Base-by-base conservation (phyloP, 257 asterid genomes). In the Nicotiana noctiflora region DNA sequence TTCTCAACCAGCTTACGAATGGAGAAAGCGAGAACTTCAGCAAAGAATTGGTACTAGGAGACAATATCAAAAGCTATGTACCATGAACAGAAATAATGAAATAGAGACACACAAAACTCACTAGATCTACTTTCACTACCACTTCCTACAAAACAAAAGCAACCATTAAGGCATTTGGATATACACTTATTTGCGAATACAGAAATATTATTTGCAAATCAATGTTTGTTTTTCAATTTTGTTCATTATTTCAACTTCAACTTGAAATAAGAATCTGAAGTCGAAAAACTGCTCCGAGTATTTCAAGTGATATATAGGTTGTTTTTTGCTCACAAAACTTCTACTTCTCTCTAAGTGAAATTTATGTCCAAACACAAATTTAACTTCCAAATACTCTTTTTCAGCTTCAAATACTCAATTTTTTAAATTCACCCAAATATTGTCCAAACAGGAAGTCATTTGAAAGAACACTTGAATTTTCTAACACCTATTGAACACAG, bases 121-220 rank as follows among this genome's bases (percentile, higher is more conserved):
- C 59, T 44, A 14, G 59, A 72, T 72, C 40, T 21, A 23, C 25
- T 56, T 56, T 72, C 37, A 72, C 60, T 46, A 72, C 51, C 40
- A 72, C 40, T 46, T 72, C 40, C 8, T 23, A 72, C 13, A 5
- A 40, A 49, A 46, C 37, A 51, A 4, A 14, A 72, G 40, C 40
- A 72, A 49, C 15, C 8, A 72, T 72, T 72, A 46, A 72, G 60
- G 37, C 40, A 72, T 72, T 72, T 72, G 78, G 34, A 70, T 56
- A 44, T 70, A 70, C 7, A 44, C 23, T 19, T 19, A 37, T 37
- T 68, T 68, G 32, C 3, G 2, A 40, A 40, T 40, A 40, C 49
- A 40, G 3, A 40, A 63, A 40, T 40, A 68, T 23, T 70, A 70
- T 44, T 40, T 70, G 34, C 49, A 70, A 70, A 70, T 70, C 14